Base-by-base conservation (phyloP, 768 basidiomycete species). In the Tricholomella constricta region DNA sequence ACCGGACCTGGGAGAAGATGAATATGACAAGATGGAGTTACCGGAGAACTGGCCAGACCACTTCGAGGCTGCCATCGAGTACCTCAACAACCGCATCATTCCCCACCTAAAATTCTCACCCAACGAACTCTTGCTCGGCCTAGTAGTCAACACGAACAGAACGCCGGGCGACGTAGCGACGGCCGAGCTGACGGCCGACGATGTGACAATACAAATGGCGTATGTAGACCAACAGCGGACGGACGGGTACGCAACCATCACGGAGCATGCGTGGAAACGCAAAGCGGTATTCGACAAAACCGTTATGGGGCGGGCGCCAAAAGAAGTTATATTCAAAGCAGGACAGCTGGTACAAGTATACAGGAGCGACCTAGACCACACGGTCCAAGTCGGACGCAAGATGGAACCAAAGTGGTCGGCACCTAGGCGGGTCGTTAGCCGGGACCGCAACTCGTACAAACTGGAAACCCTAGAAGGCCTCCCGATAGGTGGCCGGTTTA, bases 371-470 rank as follows among this genome's bases (percentile, higher is more conserved):
- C 46, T 54, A 6, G 52, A 48, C 45, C 45, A 20, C 19, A 62
- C 58, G 26, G 19, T 46, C 9, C 55, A 48, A 8, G 45, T 46
- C 6, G 52, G 48, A 15, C 45, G 54, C 34, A 72, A 72, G 44
- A 53, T 69, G 2, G 34, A 58, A 4, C 66, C 68, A 6, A 60
- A 59, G 17, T 70, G 68, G 70, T 69, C 66, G 1, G 45, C 58
- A 8, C 69, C 66, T 8, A 35, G 36, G 2, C 36, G 46, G 4
- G 54, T 66, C 9, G 14, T 27, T 14, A 48, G 48, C 5, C 27
- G 50, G 6, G 38, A 53, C 23, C 38, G 55, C 20, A 67, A 65
- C 36, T 65, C 61, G 0, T 65, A 61, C 59, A 55, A 48, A 17
- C 51, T 66, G 5, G 57, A 56, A 32, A 60, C 54, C 9, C 27